Evolutionary conservation across 106 monocot species (phyloP), one percentile per base, ranked within the genome.

Genomic region (Dendrobium catenatum): DNA sequence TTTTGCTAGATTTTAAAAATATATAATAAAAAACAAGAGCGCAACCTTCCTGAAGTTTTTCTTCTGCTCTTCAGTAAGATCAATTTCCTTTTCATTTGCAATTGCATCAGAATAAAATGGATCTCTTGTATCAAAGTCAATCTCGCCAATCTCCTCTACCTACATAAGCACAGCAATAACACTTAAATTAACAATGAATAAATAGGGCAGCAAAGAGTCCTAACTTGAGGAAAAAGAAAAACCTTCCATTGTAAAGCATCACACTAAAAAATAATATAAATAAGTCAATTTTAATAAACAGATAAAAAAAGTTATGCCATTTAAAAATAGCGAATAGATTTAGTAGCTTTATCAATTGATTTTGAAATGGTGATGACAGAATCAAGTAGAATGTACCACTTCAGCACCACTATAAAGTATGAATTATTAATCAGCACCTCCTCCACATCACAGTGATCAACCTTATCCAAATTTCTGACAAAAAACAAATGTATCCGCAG

Each of bases 61-160:
- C 82, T 59, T 91, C 77, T 93, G 95, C 78, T 93, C 95, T 79
- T 91, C 95, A 56, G 91, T 89, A 64, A 98, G 81, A 78, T 91
- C 89, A 49, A 88, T 79, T 78, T 85, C 86, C 79, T 95, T 89
- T 75, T 95, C 89, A 83, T 85, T 89, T 80, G 88, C 86, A 78
- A 95, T 80, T 82, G 94, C 88, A 79, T 92, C 93, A 47, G 82
- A 89, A 95, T 87, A 91, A 77, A 88, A 89, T 41, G 93, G 91
- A 82, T 93, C 86, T 67, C 78, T 80, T 80, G 77, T 78, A 58
- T 86, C 88, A 11, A 81, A 84, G 54, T 91, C 91, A 79, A 98
- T 85, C 75, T 98, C 97, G 84, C 87, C 89, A 78, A 98, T 98
- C 83, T 98, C 98, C 83, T 98, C 98, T 37, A 98, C 95, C 98